A percentile compares a stretch with the other conserved stretches of the same genome.
Evolutionary conservation across 2,329 filamentous ascomycete species (phyloP).

Genomic region (Pezizomycotina sp.): DNA sequence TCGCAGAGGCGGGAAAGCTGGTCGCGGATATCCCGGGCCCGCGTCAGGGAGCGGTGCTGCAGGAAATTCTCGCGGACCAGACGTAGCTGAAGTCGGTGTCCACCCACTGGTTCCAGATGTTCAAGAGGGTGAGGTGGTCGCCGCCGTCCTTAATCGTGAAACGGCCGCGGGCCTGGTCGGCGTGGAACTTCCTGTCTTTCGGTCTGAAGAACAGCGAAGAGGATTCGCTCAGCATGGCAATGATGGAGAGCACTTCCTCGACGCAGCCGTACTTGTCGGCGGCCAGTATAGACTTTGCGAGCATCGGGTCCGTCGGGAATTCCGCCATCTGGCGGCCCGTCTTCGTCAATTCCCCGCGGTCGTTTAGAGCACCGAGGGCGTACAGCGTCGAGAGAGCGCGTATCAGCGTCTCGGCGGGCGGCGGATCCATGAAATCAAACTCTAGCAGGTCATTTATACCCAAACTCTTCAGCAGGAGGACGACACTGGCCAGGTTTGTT

Average conservation of each 20-base stretch:
- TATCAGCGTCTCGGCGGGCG: constrained; percentile 76
- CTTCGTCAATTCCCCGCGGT: constrained; percentile 75
- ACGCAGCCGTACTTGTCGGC: constrained; percentile 85
- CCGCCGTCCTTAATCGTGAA: constrained; percentile 86
- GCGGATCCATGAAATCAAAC: constrained; percentile 93
- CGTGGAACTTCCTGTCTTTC: constrained; percentile 94
- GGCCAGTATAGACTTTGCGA: constrained; percentile 74
- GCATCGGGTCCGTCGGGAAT: constrained; percentile 81
- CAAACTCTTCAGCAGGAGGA: constrained; percentile 71
- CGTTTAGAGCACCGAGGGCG: constrained; percentile 73
- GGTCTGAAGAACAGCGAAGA: constrained; percentile 83
- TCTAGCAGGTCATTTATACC: constrained; percentile 84
- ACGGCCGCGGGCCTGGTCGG: constrained; percentile 71
- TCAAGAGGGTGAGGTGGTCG: constrained; percentile 73
- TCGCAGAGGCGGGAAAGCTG: constrained; percentile 87
- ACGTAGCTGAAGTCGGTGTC: constrained; percentile 76
- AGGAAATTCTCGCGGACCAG: constrained; percentile 86
- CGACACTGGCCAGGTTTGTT: constrained; percentile 68
- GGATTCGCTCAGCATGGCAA: constrained; percentile 84
- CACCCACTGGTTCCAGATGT: constrained; percentile 91
- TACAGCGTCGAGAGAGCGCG: constrained; percentile 80
- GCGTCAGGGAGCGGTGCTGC: constrained; percentile 73
- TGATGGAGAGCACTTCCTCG: constrained; percentile 78
- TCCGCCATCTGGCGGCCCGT: constrained; percentile 88
- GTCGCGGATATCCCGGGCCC: constrained; percentile 80